Evolutionary conservation across 2,329 filamentous ascomycete species (phyloP).

Genomic region (Fusarium hostae): DNA sequence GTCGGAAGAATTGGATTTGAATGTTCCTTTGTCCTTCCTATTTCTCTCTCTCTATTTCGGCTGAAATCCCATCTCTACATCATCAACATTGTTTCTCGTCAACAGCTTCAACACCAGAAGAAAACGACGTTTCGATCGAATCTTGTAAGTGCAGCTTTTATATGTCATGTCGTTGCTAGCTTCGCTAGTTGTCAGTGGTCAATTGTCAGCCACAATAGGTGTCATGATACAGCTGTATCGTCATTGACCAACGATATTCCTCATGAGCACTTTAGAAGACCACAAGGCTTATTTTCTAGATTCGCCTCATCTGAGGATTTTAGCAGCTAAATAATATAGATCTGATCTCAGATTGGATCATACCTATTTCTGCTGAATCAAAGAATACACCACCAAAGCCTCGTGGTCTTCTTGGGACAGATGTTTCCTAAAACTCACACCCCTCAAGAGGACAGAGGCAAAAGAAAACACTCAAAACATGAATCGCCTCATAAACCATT

Average conservation of each 20-base stretch:
- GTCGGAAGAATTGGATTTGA: constrained; percentile 35
- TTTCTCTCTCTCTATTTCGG: constrained; percentile 31
- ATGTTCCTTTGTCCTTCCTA: constrained; percentile 23
- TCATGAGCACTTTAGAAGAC: neutral
- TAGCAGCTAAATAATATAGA: neutral
- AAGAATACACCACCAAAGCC: neutral
- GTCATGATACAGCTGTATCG: constrained; percentile 24
- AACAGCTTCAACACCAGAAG: constrained; percentile 10
- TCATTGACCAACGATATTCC: constrained; percentile 37
- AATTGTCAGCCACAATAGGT: constrained; percentile 33
- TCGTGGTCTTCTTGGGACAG: neutral
- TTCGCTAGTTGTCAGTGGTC: constrained; percentile 17
- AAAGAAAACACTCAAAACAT: constrained; percentile 23
- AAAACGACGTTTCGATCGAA: constrained; percentile 14
- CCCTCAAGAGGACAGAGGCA: neutral
- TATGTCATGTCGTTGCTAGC: constrained; percentile 16
- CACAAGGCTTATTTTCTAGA: neutral
- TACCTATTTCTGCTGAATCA: neutral
- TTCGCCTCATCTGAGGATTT: neutral
- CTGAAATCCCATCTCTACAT: constrained; percentile 29
- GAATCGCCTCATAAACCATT: constrained; percentile 25
- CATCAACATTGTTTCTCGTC: constrained; percentile 15
- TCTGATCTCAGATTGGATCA: neutral
- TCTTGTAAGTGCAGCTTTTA: constrained; percentile 30
- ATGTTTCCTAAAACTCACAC: constrained; percentile 3